Percentiles rank a stretch among this genome's conserved stretches.
Evolutionary conservation across 192 early-diverging fungal genomes (phyloP).

Genomic region (Coemansia sp.): DNA sequence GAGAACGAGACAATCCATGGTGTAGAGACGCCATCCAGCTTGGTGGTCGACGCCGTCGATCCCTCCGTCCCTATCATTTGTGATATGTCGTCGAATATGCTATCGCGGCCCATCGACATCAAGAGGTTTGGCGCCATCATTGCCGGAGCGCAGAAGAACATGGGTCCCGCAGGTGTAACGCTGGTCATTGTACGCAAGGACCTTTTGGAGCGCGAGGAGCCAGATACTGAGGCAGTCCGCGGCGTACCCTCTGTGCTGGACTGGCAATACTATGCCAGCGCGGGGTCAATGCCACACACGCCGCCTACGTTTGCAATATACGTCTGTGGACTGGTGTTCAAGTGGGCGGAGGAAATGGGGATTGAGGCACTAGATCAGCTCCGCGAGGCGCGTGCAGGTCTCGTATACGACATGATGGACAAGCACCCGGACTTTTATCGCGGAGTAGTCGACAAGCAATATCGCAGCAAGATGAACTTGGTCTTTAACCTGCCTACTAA

Average conservation of each 20-base stretch:
- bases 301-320: constrained; percentile 95
- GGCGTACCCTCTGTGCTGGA: constrained; percentile 81
- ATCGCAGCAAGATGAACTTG: constrained; percentile 89
- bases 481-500: constrained; percentile 71
- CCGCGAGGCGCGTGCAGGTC: constrained; percentile 71
- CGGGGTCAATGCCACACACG: constrained; percentile 94
- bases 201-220: constrained; percentile 66
- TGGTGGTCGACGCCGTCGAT: constrained; percentile 48
- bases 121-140: constrained; percentile 85
- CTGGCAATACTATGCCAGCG: constrained; percentile 79
- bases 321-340: constrained; percentile 86
- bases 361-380: constrained; percentile 65
- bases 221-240: constrained; percentile 43
- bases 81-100: constrained; percentile 89
- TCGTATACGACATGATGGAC: constrained; percentile 69
- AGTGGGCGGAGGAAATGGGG: constrained; percentile 72
- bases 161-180: constrained; percentile 90
- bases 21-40: constrained; percentile 70
- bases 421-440: constrained; percentile 67
- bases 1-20: constrained; percentile 99
- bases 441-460: constrained; percentile 64
- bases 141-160: constrained; percentile 98
- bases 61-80: constrained; percentile 79
- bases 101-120: constrained; percentile 80
- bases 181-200: constrained; percentile 92